Percentiles rank a stretch among this genome's conserved stretches.
Conservation (phyloP, 129 eudicot genomes). For the Tagetes erecta region DNA sequence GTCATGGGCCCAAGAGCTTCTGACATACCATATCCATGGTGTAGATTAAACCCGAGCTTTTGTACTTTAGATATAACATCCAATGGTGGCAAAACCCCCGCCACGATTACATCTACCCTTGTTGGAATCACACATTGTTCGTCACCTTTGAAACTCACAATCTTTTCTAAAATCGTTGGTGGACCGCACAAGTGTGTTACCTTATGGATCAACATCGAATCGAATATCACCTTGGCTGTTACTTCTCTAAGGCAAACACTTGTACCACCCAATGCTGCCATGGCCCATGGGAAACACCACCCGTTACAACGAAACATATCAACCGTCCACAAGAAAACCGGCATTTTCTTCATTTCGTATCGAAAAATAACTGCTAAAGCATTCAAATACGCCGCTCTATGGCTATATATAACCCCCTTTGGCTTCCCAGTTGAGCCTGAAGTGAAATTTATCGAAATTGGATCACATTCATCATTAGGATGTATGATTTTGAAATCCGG, state of each 20-base stretch:
- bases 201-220: conserved; percentile 40
- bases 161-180: conserved; percentile 46
- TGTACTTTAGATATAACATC: conserved; percentile 32
- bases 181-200: conserved; percentile 74
- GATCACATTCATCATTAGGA: conserved; percentile 56
- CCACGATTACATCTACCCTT: conserved; percentile 49
- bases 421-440: conserved; percentile 74
- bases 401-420: conserved; percentile 75
- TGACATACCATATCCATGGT: conserved; percentile 64
- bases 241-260: conserved; percentile 53
- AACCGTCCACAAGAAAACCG: conserved; percentile 69
- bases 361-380: conserved; percentile 51
- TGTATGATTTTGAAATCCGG: conserved; percentile 38
- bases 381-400: conserved; percentile 60
- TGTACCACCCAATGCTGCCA: conserved; percentile 74
- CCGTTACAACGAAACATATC: conserved; percentile 83
- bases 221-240: conserved; percentile 36
- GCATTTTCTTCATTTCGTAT: conserved; percentile 37
- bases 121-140: conserved; percentile 17
- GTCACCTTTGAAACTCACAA: conserved; percentile 27
- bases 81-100: conserved; percentile 51
- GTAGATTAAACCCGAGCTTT: conserved; percentile 43
- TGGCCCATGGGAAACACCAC: conserved; percentile 73
- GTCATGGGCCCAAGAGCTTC: conserved; percentile 59
- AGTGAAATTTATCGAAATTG: conserved; percentile 64